Conservation (phyloP, 257 asterid species). For the Solanum appendiculatum region DNA sequence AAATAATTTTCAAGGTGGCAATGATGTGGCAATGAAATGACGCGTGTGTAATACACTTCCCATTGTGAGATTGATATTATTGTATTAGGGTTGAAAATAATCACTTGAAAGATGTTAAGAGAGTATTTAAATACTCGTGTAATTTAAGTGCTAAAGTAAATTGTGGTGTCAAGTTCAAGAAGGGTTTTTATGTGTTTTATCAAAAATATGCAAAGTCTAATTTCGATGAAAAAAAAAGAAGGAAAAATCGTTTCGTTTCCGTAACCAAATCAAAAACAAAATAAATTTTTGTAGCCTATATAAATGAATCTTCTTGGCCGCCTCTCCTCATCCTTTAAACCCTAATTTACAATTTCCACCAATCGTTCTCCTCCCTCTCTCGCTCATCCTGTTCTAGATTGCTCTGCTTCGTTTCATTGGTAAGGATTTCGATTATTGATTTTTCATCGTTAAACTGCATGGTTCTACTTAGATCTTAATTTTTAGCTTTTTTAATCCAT, state of each 20-base stretch:
- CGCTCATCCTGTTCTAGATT: neutral
- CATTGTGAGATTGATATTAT: too few species aligned
- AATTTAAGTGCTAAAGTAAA: too few species aligned
- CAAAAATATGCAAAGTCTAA: too few species aligned
- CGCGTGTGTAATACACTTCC: too few species aligned
- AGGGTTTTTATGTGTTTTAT: too few species aligned
- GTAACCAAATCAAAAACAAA: neutral
- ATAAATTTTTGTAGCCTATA: neutral
- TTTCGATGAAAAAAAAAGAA: too few species aligned
- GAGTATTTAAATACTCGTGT: too few species aligned
- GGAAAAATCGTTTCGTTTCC: neutral
- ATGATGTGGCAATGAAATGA: too few species aligned
- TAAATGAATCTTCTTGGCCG: neutral
- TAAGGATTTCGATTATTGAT: neutral
- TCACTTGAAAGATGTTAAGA: too few species aligned
- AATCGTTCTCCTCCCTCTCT: neutral
- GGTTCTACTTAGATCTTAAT: neutral
- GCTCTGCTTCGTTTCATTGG: neutral
- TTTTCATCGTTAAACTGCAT: neutral
- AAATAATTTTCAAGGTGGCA: too few species aligned
- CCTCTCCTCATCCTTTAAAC: neutral
- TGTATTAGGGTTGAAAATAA: too few species aligned
- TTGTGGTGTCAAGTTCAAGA: too few species aligned
- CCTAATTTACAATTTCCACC: neutral
- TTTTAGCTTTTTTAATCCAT: neutral